A percentile compares a stretch with the other conserved stretches of the same genome.
Conservation (phyloP, 768 basidiomycete genomes). For the Pleurotus pulmonarius region DNA sequence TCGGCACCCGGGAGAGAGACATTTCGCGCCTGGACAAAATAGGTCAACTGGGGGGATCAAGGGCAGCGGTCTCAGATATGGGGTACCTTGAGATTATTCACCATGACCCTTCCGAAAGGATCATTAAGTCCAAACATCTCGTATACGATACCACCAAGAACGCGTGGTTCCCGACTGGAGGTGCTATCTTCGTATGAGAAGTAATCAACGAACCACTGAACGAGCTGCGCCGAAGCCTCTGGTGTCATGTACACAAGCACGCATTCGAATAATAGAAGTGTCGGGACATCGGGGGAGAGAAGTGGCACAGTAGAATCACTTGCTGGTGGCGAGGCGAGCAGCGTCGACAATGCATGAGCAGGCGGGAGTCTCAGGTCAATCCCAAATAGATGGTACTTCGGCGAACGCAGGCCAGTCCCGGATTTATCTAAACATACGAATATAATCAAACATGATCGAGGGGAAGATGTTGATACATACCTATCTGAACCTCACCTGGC, state of each 20-base stretch:
- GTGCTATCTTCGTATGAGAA: constrained; percentile 23
- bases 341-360: constrained; percentile 37
- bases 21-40: constrained; percentile 51
- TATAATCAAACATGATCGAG: constrained; percentile 5
- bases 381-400: constrained; percentile 68
- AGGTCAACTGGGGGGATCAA: neutral
- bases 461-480: constrained; percentile 25
- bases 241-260: constrained; percentile 87
- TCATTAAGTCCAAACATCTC: constrained; percentile 93
- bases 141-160: constrained; percentile 68
- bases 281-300: constrained; percentile 66
- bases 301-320: constrained; percentile 18
- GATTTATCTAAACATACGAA: constrained; percentile 29
- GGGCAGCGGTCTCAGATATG: neutral
- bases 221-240: constrained; percentile 47
- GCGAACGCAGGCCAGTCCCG: constrained; percentile 53
- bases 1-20: constrained; percentile 71
- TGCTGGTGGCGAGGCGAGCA: constrained; percentile 20
- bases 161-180: constrained; percentile 11
- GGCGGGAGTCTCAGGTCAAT: constrained; percentile 71
- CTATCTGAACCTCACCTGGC: constrained; percentile 35
- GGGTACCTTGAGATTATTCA: constrained; percentile 75
- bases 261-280: constrained; percentile 89
- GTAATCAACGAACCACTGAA: constrained; percentile 70
- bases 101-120: constrained; percentile 90